Evolutionary conservation across 805 yeast species (phyloP), one percentile per base, ranked within the genome.

Genomic region (Sungouiozyma intestinalis): DNA sequence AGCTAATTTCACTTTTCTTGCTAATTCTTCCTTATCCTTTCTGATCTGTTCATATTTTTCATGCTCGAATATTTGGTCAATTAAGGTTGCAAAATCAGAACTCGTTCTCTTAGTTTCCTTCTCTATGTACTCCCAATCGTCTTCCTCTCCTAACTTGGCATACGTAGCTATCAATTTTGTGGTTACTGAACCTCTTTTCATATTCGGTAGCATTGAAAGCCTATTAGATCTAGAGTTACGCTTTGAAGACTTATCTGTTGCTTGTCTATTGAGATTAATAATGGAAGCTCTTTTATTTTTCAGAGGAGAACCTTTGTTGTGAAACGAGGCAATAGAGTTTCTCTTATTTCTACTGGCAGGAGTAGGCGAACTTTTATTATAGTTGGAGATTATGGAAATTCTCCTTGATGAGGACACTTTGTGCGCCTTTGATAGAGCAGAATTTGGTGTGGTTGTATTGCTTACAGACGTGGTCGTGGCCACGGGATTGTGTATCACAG

Each of bases 41-140:
- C 70, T 75, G 49, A 71, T 63, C 54, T 73, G 78, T 45, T 77
- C 83, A 40, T 71, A 76, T 49, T 71, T 73, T 53, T 80, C 87
- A 58, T 80, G 82, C 52, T 76, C 81, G 67, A 82, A 82, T 44
- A 82, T 76, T 60, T 76, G 78, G 63, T 82, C 90, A 66, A 86
- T 80, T 35, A 82, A 65, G 2, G 82, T 73, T 11, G 87, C 92
- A 66, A 82, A 82, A 47, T 82, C 83, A 14, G 85, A 78, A 32
- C 85, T 77, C 2, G 88, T 80, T 60, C 92, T 71, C 61, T 75
- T 80, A 4, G 86, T 79, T 57, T 78, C 85, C 52, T 74, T 77
- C 52, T 80, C 84, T 60, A 81, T 73, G 51, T 74, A 74, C 51
- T 77, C 82, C 77, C 85, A 76, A 46, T 77, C 82, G 35, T 73